Percentiles rank a stretch among this genome's conserved stretches.
Conservation (phyloP, 108 stramenopile genomes). For the Discostella stelligeroides region DNA sequence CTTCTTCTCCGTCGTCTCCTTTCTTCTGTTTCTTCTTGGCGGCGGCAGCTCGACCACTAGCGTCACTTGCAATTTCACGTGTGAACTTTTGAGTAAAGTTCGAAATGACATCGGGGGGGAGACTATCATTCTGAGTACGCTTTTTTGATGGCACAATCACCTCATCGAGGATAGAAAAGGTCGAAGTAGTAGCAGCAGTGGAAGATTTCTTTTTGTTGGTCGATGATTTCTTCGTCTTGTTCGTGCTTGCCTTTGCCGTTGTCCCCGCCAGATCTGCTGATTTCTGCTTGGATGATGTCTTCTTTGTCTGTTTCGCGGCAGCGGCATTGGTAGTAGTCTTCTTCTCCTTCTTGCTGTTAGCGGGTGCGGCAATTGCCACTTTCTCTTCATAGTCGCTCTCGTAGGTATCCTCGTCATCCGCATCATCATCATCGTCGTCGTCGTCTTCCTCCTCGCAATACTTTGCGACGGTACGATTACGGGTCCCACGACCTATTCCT, state of each 20-base stretch:
- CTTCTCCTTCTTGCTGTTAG: conserved; percentile 9
- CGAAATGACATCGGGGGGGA: not conserved
- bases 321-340: not conserved
- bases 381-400: conserved; percentile 19
- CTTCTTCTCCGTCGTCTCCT: not conserved
- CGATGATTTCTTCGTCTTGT: not conserved
- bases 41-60: not conserved
- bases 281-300: not conserved
- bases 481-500: not conserved
- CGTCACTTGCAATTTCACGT: not conserved
- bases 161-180: not conserved
- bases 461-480: not conserved
- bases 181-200: too few species aligned
- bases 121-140: not conserved
- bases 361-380: not conserved
- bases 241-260: not conserved
- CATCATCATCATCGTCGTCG: conserved; percentile 7
- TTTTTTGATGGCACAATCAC: not conserved
- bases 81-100: conserved; percentile 9
- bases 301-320: conserved; percentile 2
- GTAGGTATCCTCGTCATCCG: not conserved
- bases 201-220: too few species aligned
- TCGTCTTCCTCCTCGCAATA: not conserved
- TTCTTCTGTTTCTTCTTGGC: not conserved
- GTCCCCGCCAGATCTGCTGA: not conserved